Evolutionary conservation across 2,329 filamentous ascomycete species (phyloP), one percentile per base, ranked within the genome.

Genomic region (Aspergillus transmontanensis): DNA sequence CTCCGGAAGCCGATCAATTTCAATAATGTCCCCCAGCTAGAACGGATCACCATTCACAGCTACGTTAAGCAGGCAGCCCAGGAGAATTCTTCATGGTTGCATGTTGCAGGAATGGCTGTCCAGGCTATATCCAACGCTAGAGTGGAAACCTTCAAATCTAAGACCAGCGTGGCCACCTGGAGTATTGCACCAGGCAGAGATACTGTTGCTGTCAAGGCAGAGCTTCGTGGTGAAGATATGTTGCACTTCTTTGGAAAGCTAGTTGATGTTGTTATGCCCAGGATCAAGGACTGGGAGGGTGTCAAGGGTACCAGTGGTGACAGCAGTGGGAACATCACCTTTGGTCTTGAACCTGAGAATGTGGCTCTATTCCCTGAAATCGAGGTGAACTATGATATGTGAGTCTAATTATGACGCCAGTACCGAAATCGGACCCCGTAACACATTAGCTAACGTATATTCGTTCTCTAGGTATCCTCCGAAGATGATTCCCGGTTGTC

Each of bases 251-350:
- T 99, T 51, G 91, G 94, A 73, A 97, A 97, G 82, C 83, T 93
- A 69, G 84, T 98, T 60, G 93, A 96, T 75, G 83, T 98, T 10
- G 94, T 99, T 6, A 85, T 98, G 75, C 95, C 95, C 45, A 91
- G 89, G 74, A 96, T 99, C 80, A 99, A 98, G 84, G 95, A 99
- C 71, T 99, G 93, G 91, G 87, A 87, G 61, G 95, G 95, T 64
- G 83, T 91, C n/a, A 86, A 86, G 70, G 89, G 88, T 56, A 86
- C 82, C 50, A 92, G 92, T 45, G 95, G 95, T 73, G 95, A 99
- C 77, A 89, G 88, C 73, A 90, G 90, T 65, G 95, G 95, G 43
- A 97, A 98, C 78, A 85, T 99, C 69, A 85, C 85, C 11, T 94
- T 94, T 77, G 95, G 95, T 69, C 84, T 99, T 71, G 85, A 85